Evolutionary conservation across 129 eudicot genomes (phyloP), one percentile per base, ranked within the genome.

Genomic region (Chrysanthemum lavandulifolium): DNA sequence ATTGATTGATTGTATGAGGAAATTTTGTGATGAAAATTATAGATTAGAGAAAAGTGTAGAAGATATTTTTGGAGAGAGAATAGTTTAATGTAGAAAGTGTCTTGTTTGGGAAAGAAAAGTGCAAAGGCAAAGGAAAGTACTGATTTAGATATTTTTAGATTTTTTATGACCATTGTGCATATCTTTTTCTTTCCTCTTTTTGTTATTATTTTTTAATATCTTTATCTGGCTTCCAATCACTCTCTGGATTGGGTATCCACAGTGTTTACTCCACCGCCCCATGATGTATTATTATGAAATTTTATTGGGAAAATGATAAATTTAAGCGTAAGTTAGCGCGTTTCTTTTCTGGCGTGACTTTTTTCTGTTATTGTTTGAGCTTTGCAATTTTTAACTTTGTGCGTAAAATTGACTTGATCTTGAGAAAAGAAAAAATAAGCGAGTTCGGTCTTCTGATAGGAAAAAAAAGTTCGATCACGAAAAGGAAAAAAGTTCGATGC

Each of bases 101-200:
- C 69, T 6, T 13, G 18, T 68, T 59, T 25, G 60, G 69, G 70
- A 60, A 61, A 54, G 67, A 75, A 75, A 66, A 53, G 58, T 36
- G 71, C 47, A 56, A 33, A 21, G 19, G 45, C 0, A 3, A 23
- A 0, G 25, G 68, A 76, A 76, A 76, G 80, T 76, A 60, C 63
- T 60, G 69, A 76, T 29, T 27, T 68, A 25, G 80, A 69, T 76
- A 60, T 76, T 76, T 76, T 76, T 19, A 59, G 80, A 12, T 21
- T 49, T 65, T 66, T 27, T 15, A 66, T 13, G 48, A 40, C 10
- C 10, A 1, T 40, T 40, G 47, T 40, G 47, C 8, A 40, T 40
- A 40, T 40, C 47, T 40, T 40, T 40, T 40, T 40, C 45, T 40
- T 40, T 40, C 45, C 8, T 40, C 9, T 5, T 40, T 40, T 40